Percentiles rank a stretch among this genome's conserved stretches.
Evolutionary conservation across 192 early-diverging fungal species (phyloP).

Genomic region (Lunasporangiospora selenospora): DNA sequence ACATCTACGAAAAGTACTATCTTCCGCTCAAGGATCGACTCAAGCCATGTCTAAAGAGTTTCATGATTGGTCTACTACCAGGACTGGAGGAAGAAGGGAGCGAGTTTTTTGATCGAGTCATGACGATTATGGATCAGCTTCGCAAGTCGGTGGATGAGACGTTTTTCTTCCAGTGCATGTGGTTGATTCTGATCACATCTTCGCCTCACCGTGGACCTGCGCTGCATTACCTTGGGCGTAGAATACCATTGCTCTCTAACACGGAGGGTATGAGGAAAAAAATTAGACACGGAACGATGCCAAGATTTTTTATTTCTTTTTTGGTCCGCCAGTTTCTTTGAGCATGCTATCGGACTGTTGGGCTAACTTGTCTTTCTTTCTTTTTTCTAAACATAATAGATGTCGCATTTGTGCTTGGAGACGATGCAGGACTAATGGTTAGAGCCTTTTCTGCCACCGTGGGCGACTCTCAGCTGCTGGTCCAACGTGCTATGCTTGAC

Average conservation of each 20-base stretch:
- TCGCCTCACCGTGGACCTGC: constrained; percentile 72
- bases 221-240: constrained; percentile 77
- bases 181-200: constrained; percentile 79
- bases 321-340: not conserved
- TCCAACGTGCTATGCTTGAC: constrained; percentile 85
- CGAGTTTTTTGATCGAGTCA: constrained; percentile 82
- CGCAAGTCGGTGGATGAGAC: constrained; percentile 69
- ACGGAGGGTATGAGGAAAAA: constrained; percentile 60
- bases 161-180: constrained; percentile 86
- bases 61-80: constrained; percentile 83
- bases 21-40: constrained; percentile 74
- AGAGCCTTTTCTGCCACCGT: constrained; percentile 78
- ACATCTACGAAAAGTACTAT: constrained; percentile 77
- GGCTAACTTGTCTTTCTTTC: constrained; percentile 18
- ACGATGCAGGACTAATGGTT: constrained; percentile 72
- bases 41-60: constrained; percentile 77
- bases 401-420: constrained; percentile 72
- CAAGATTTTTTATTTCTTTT: not conserved
- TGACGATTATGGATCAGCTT: constrained; percentile 61
- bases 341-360: not conserved
- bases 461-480: constrained; percentile 77
- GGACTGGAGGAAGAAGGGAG: constrained; percentile 89
- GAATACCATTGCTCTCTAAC: constrained; percentile 72
- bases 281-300: not conserved
- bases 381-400: constrained; percentile 48